Conservation (phyloP, 2,329 filamentous ascomycete genomes). For the Seiridium unicorne region DNA sequence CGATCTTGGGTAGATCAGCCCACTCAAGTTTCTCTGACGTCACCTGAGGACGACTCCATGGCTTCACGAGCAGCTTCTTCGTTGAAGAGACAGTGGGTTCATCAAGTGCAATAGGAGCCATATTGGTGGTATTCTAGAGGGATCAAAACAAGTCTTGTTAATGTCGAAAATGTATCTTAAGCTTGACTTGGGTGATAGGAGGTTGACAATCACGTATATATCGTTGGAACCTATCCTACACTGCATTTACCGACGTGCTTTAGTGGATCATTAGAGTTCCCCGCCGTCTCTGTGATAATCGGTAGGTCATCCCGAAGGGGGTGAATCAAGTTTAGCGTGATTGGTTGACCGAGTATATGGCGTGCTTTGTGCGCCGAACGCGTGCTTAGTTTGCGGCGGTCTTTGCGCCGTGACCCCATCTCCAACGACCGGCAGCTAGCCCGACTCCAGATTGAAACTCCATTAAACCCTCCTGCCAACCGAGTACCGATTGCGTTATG, state of each 20-base stretch:
- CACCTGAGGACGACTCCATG: constrained; percentile 25
- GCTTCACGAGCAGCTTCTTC: constrained; percentile 22
- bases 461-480: not conserved
- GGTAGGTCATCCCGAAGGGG: not conserved
- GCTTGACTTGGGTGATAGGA: too few species aligned
- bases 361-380: constrained; percentile 5
- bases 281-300: not conserved
- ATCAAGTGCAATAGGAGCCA: constrained; percentile 25
- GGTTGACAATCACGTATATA: not conserved
- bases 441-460: not conserved
- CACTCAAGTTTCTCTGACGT: constrained; percentile 35
- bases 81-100: constrained; percentile 2
- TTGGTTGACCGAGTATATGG: not conserved
- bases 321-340: not conserved
- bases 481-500: constrained; percentile 1
- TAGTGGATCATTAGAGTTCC: not conserved
- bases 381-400: not conserved
- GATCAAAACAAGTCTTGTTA: not conserved
- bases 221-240: not conserved
- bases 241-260: too few species aligned
- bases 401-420: not conserved
- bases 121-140: constrained; percentile 9
- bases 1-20: constrained; percentile 53
- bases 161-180: too few species aligned
- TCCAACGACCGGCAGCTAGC: not conserved